Conservation (phyloP, 352 stramenopile species). For the Globisporangium nodosum region DNA sequence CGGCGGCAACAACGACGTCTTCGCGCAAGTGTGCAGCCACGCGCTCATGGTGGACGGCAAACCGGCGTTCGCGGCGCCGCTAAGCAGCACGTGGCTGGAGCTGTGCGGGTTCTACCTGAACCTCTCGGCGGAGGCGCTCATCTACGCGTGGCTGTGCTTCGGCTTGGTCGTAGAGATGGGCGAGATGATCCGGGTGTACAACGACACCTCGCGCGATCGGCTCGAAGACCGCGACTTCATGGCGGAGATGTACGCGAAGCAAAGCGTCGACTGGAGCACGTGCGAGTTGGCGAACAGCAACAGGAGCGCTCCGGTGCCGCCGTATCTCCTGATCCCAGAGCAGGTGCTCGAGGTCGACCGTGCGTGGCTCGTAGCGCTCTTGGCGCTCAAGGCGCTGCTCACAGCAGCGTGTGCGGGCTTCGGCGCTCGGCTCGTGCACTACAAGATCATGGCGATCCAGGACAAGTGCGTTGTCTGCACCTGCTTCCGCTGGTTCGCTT, state of each 20-base stretch:
- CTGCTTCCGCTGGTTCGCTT: background rate
- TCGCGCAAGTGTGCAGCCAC: conserved; percentile 57
- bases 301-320: background rate
- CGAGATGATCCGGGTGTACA: conserved; percentile 35
- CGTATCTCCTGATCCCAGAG: conserved; percentile 28
- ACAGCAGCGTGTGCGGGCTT: conserved; percentile 24
- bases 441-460: conserved; percentile 52
- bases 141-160: conserved; percentile 58
- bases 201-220: conserved; percentile 20
- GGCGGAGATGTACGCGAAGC: conserved; percentile 22
- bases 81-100: conserved; percentile 64
- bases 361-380: conserved; percentile 35
- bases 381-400: conserved; percentile 33
- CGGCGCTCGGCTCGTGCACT: conserved; percentile 34
- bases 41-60: conserved; percentile 60
- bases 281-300: conserved; percentile 13
- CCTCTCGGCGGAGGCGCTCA: conserved; percentile 29
- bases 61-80: conserved; percentile 48
- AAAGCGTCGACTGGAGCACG: conserved; percentile 21
- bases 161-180: conserved; percentile 51
- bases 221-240: conserved; percentile 28
- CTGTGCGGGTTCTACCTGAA: conserved; percentile 56
- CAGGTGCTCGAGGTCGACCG: conserved; percentile 38
- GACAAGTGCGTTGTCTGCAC: conserved; percentile 38
- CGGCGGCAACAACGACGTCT: conserved; percentile 61